Base-by-base conservation (phyloP, 352 stramenopile species). In the Globisporangium mamillatum region DNA sequence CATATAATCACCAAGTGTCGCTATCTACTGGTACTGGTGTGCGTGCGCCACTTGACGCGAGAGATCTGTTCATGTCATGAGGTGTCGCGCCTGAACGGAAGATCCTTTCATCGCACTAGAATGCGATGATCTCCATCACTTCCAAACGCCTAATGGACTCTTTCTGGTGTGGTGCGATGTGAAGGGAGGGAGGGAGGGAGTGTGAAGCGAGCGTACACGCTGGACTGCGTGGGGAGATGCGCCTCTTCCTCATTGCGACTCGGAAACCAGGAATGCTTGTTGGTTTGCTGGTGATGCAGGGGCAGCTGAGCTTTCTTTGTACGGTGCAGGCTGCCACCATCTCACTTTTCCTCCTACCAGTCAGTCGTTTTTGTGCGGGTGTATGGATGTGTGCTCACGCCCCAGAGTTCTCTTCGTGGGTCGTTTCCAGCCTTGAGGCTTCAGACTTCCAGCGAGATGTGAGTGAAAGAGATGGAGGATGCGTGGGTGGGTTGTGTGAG, bases 241-340 rank as follows among this genome's bases (percentile, higher is more conserved):
- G 41, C 41, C 41, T 44, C 36, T 18, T 41, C 36, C 10, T 44
- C 36, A 44, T 10, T 44, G 10, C 12, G 34, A 41, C 34, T 41
- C 12, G 34, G 34, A 32, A 32, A 32, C 27, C 27, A 48, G 14
- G 41, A 48, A 48, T 48, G 14, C 41, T n/a, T 20, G 41, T 48
- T 48, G 41, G 12, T 48, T 48, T 48, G 14, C 54, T 59, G 54
- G 54, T 59, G 54, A 59, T 59, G 25, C 54, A 59, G 25, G 7
- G n/a, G 24, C 25, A 57, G 12, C 12, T 16, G 50, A 22, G 14
- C n/a, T 59, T 59, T 59, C 27, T 59, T 20, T 59, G 54, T 2
- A n/a, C 54, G 32, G 22, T 59, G 0, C 4, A 41, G 54, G 54
- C 8, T 24, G 54, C 54, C 54, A 59, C 54, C 54, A 59, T 59